phyloP scores from a whole-genome alignment of 345 rosid species.

The Stellera chamaejasme region DNA sequence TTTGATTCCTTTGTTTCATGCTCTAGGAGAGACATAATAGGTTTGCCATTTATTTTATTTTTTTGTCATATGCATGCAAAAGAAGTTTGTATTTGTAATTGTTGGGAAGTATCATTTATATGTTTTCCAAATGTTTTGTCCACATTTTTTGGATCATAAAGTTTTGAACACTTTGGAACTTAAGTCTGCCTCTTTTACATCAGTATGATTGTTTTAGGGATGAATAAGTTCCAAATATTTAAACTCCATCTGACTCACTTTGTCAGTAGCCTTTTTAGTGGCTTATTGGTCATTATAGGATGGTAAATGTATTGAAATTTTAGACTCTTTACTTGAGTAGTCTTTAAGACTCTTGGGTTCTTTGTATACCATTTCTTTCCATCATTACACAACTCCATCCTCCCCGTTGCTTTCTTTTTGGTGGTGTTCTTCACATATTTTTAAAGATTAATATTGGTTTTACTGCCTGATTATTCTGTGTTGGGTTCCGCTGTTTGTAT shows the following conservation, averaged over 20 bases:
- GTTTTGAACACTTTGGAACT: background rate
- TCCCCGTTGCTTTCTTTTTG: background rate
- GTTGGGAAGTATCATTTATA: too few relatives aligned
- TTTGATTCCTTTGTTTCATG: background rate
- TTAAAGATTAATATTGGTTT: background rate
- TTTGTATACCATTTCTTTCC: background rate
- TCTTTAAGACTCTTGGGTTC: background rate
- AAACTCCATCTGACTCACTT: conserved; percentile 1
- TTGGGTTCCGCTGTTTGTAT: background rate
- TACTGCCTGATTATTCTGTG: background rate
- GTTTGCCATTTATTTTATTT: background rate
- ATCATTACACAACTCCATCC: background rate
- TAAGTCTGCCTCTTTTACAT: background rate
- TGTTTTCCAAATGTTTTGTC: too few relatives aligned
- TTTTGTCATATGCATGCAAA: background rate
- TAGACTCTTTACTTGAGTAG: background rate
- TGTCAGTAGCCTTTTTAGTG: conserved; percentile 1
- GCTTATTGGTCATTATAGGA: conserved; percentile 2
- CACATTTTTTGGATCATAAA: too few relatives aligned
- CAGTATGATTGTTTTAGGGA: conserved; percentile 7
- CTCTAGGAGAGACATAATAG: too few relatives aligned
- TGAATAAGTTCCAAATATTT: conserved; percentile 2
- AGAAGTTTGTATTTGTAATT: background rate
- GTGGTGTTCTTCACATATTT: background rate
- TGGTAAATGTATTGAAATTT: conserved; percentile 1